Base-by-base conservation (phyloP, 2,329 filamentous ascomycete species). In the Neonectria coccinea region DNA sequence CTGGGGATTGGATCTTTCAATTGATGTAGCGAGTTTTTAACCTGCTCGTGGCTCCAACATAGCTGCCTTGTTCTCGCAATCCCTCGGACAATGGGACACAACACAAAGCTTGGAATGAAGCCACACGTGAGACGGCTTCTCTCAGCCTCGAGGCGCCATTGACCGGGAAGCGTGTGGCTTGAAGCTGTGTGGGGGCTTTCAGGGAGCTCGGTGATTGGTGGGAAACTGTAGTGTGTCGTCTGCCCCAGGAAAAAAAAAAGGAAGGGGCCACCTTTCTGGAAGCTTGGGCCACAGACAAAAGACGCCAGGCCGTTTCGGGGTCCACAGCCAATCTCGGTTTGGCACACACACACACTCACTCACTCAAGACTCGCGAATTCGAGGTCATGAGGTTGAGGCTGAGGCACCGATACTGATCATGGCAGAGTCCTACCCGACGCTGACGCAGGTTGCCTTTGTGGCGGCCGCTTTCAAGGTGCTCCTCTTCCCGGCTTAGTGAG, bases 401-500 rank as follows among this genome's bases (percentile, higher is more conserved):
- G 42, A 71, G 48, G 45, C 59, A 57, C 56, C 55, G 56, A 67
- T 54, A 60, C 56, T 62, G 72, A 78, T 72, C 75, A 97, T 97
- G 93, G 85, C 89, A 76, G 92, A 95, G 69, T 80, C 89, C 59
- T 94, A 94, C 78, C 96, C 96, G 60, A 92, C 94, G n/a, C 86
- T 98, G 79, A 84, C 89, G 78, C 94, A 97, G 83, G 94, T 91
- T 84, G 93, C 93, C 71, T 82, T 97, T 71, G 90, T 97, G 70
- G 91, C 94, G 60, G 91, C 92, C 25, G 93, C 94, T 36, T 88
- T 98, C 79, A 98, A 98, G 83, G 84, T 97, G 67, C 88, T 98
- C 64, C 86, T 98, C 61, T 96, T 97, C 80, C 95, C 95, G 31
- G 92, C 95, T 72, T 98, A 98, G 94, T 97, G 86, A 78, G 92